phyloP scores from a whole-genome alignment of 495 filamentous ascomycete species.

The Trichocladium uniseriatum region DNA sequence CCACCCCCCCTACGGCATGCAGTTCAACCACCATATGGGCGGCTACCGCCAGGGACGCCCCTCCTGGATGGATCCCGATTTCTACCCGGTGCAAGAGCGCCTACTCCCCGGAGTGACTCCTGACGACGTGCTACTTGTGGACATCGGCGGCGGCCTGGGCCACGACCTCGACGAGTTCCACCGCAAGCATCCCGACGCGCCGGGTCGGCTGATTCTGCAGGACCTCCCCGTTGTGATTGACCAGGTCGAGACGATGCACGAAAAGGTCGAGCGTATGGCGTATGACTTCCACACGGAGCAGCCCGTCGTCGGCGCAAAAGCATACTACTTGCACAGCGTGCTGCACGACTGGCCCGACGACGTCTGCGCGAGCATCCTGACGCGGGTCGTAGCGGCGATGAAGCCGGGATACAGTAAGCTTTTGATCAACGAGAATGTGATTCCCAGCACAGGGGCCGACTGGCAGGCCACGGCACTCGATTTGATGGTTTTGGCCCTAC shows the following conservation, averaged over 20 bases:
- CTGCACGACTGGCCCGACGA: constrained; percentile 44
- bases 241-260: constrained; percentile 12
- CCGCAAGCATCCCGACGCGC: constrained; percentile 28
- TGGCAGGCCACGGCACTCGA: constrained; percentile 37
- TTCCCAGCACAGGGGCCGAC: constrained; percentile 32
- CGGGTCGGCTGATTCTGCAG: constrained; percentile 41
- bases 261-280: constrained; percentile 22
- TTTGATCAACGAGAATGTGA: constrained; percentile 46
- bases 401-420: constrained; percentile 38
- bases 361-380: constrained; percentile 30
- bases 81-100: constrained; percentile 39
- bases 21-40: constrained; percentile 46
- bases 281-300: constrained; percentile 34
- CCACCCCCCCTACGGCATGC: constrained; percentile 15
- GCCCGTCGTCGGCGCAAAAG: constrained; percentile 27
- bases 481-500: constrained; percentile 19
- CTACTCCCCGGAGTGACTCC: constrained; percentile 24
- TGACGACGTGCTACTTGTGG: constrained; percentile 35
- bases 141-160: constrained; percentile 45
- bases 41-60: constrained; percentile 41
- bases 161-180: constrained; percentile 43
- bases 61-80: constrained; percentile 43
- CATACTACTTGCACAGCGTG: constrained; percentile 38
- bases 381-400: constrained; percentile 30
- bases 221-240: constrained; percentile 35